Conservation (phyloP, 2,329 filamentous ascomycete species). For the Paecilomyces fulvus region DNA sequence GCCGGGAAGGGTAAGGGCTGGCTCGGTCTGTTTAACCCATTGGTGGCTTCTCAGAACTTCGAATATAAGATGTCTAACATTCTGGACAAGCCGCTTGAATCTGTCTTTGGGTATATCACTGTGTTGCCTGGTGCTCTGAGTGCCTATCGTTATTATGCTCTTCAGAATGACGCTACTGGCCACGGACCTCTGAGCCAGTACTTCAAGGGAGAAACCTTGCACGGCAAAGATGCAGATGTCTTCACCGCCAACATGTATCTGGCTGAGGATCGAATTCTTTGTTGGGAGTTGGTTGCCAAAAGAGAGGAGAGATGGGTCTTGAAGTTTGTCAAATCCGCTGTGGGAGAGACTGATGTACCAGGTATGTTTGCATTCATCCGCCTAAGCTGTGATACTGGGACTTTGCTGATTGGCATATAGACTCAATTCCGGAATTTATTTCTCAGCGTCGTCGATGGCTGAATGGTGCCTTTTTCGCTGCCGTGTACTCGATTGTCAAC, state of each 20-base stretch:
- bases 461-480: slow-evolving; percentile 97
- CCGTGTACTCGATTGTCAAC: slow-evolving; percentile 93
- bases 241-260: slow-evolving; percentile 99
- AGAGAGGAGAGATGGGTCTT: slow-evolving; percentile 90
- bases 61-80: slow-evolving; percentile 99
- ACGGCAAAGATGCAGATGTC: slow-evolving; percentile 91
- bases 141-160: slow-evolving; percentile 88
- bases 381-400: slow-evolving; percentile 25
- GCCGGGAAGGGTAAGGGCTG: slow-evolving; percentile 82
- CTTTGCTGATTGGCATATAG: slow-evolving; percentile 41
- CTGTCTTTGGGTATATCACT: slow-evolving; percentile 96
- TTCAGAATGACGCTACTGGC: slow-evolving; percentile 94
- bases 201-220: slow-evolving; percentile 96
- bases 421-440: slow-evolving; percentile 91
- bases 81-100: slow-evolving; percentile 92
- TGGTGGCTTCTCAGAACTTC: slow-evolving; percentile 96
- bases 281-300: slow-evolving; percentile 96
- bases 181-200: slow-evolving; percentile 95
- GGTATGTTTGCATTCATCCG: slow-evolving; percentile 43
- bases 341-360: slow-evolving; percentile 94
- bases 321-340: slow-evolving; percentile 95
- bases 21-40: slow-evolving; percentile 76
- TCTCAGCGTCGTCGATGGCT: slow-evolving; percentile 95
- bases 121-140: slow-evolving; percentile 91
- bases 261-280: slow-evolving; percentile 96